phyloP scores from a whole-genome alignment of 2,329 filamentous ascomycete species.

The Fusarium sororula region DNA sequence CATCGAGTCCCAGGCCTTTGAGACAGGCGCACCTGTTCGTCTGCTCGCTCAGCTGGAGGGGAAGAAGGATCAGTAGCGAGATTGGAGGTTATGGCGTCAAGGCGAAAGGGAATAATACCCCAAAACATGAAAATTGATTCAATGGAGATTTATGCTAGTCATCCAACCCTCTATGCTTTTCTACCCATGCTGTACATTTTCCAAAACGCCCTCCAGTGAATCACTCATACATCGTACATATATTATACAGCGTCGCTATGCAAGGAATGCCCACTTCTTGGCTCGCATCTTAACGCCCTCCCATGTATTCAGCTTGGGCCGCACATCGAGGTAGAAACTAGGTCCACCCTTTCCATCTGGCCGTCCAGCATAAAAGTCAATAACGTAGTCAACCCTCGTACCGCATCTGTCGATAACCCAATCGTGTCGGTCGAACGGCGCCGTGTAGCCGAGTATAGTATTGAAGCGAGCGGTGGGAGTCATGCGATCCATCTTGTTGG shows the following conservation, averaged over 20 bases:
- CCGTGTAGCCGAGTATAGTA: constrained; percentile 84
- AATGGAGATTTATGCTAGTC: constrained; percentile 35
- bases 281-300: constrained; percentile 75
- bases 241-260: constrained; percentile 44
- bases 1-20: constrained; percentile 47
- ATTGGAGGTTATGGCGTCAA: neutral
- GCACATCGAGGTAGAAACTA: constrained; percentile 74
- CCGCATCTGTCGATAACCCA: constrained; percentile 97
- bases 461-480: constrained; percentile 87
- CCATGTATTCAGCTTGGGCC: constrained; percentile 74
- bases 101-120: constrained; percentile 6
- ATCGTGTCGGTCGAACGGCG: constrained; percentile 95
- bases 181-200: constrained; percentile 35
- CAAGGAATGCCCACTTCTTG: constrained; percentile 59
- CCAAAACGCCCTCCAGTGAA: constrained; percentile 35
- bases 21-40: constrained; percentile 49
- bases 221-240: constrained; percentile 35
- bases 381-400: constrained; percentile 88
- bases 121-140: constrained; percentile 9
- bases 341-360: constrained; percentile 51
- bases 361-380: constrained; percentile 92
- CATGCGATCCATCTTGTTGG: constrained; percentile 73
- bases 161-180: constrained; percentile 2
- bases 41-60: constrained; percentile 35
- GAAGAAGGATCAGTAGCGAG: constrained; percentile 41